phyloP scores from a whole-genome alignment of 305 asterid genomes.

The Andrographis paniculata region DNA sequence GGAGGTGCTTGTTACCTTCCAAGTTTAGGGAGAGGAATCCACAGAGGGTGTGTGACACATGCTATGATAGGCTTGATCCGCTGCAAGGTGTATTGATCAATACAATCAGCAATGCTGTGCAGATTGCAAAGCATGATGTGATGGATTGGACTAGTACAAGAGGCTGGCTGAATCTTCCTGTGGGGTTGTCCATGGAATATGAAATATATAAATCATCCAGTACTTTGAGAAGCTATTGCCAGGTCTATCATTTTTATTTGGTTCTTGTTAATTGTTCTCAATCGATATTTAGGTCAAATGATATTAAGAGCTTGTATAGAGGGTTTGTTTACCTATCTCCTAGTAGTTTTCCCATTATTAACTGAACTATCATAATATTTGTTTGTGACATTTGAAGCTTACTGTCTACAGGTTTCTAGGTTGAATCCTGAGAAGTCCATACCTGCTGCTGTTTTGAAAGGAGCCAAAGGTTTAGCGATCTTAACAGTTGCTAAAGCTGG shows the following conservation, averaged over 20 bases:
- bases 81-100: conserved; percentile 78
- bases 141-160: conserved; percentile 94
- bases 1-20: conserved; percentile 76
- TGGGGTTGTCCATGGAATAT: conserved; percentile 93
- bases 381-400: conserved; percentile 10
- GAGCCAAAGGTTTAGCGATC: conserved; percentile 93
- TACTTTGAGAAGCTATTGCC: conserved; percentile 65
- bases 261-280: conserved; percentile 10
- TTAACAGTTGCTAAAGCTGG: conserved; percentile 94
- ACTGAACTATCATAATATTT: conserved; percentile 1
- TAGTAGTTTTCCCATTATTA: too few species aligned
- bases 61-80: conserved; percentile 97
- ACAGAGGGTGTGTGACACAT: conserved; percentile 93
- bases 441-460: conserved; percentile 74
- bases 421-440: conserved; percentile 92
- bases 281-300: conserved; percentile 4
- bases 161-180: conserved; percentile 97
- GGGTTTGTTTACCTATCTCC: too few species aligned
- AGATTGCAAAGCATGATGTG: conserved; percentile 95
- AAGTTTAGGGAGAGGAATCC: conserved; percentile 94
- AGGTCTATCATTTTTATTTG: conserved; percentile 35
- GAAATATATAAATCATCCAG: conserved; percentile 81
- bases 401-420: conserved; percentile 58
- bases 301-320: too few species aligned
- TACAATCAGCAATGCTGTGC: conserved; percentile 83